These are phyloP conservation scores for Epichloe hybrida DNA, from an alignment of 2,329 filamentous ascomycete species.

Conservation along the genomic window DNA sequence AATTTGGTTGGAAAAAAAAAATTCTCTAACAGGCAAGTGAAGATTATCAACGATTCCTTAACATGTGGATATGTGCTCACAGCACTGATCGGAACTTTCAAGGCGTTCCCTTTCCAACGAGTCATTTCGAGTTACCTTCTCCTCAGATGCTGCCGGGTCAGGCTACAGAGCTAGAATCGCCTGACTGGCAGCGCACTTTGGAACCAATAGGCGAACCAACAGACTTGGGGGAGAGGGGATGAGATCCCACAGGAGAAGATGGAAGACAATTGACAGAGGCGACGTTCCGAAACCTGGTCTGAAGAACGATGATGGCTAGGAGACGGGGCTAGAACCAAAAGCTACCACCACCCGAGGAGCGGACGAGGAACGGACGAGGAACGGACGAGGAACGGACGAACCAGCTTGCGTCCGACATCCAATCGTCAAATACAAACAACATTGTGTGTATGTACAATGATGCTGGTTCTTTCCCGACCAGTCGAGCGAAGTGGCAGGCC, in stretches of 20 bases:
- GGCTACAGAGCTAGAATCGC: conserved; percentile 2
- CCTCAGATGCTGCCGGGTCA: conserved; percentile 27
- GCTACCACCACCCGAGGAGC: too few relatives aligned
- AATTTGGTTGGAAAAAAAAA: neutral
- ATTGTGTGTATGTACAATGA: too few relatives aligned
- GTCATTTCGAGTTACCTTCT: conserved; percentile 33
- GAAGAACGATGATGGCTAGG: too few relatives aligned
- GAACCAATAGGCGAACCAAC: conserved; percentile 2
- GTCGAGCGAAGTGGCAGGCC: neutral
- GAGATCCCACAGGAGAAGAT: neutral
- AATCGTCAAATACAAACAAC: too few relatives aligned
- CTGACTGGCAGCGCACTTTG: conserved; percentile 3
- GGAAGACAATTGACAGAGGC: neutral
- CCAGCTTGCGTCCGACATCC: neutral
- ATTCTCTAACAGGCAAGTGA: conserved; percentile 1
- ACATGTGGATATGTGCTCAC: conserved; percentile 32
- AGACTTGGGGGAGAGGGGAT: conserved; percentile 1
- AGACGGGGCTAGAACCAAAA: too few relatives aligned
- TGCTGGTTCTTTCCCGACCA: neutral
- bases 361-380: too few relatives aligned
- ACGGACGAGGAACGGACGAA: neutral
- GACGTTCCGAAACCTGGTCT: too few relatives aligned
- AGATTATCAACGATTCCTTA: conserved; percentile 34
- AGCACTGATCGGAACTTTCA: conserved; percentile 32
- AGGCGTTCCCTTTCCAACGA: conserved; percentile 32